Percentiles rank a stretch among this genome's conserved stretches.
phyloP scores from a whole-genome alignment of 2,329 filamentous ascomycete species.

The Ophiostoma piceae region DNA sequence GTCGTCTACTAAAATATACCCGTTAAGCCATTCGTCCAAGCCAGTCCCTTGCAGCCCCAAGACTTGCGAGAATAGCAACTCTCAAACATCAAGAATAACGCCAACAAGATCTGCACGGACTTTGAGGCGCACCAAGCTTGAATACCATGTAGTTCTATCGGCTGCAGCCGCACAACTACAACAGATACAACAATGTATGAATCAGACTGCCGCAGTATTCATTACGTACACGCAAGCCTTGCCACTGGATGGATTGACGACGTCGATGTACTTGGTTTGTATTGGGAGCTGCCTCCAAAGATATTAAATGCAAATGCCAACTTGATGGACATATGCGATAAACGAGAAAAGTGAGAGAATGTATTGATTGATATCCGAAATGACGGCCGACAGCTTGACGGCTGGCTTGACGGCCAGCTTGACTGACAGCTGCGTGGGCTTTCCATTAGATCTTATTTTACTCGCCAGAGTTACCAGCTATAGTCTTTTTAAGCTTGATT shows the following conservation, averaged over 20 bases:
- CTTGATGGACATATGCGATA: not conserved
- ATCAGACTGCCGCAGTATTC: constrained; percentile 19
- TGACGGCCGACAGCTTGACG: not conserved
- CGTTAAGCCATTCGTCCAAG: not conserved
- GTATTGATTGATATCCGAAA: too few species aligned
- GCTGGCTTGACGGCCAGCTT: not conserved
- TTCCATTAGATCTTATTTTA: not conserved
- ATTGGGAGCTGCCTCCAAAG: too few species aligned
- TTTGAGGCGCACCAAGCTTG: not conserved
- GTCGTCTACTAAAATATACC: not conserved
- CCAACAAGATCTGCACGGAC: not conserved
- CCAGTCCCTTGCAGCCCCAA: not conserved
- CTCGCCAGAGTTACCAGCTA: too few species aligned
- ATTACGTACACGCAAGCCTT: constrained; percentile 23
- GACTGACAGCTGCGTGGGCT: not conserved
- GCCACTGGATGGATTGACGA: constrained; percentile 24
- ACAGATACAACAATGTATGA: not conserved
- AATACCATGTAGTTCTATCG: not conserved
- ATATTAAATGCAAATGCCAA: too few species aligned
- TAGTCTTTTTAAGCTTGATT: too few species aligned
- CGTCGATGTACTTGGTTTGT: not conserved
- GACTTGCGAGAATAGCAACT: not conserved
- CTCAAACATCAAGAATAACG: not conserved
- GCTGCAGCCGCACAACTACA: not conserved
- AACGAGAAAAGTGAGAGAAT: too few species aligned